A percentile compares a stretch with the other conserved stretches of the same genome.
Conservation (phyloP, 768 basidiomycete species). For the Kwoniella dejecticola region DNA sequence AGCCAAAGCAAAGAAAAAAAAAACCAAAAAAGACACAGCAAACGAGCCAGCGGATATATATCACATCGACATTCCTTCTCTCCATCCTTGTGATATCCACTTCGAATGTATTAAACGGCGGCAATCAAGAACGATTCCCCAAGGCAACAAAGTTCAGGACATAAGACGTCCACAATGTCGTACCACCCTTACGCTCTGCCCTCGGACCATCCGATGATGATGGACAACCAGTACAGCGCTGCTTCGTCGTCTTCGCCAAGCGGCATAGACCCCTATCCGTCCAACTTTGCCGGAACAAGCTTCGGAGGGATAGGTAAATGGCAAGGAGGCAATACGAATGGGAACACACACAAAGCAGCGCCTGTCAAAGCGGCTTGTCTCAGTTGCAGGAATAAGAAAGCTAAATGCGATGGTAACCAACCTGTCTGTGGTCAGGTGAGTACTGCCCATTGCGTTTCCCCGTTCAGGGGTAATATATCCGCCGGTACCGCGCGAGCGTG, state of each 20-base stretch:
- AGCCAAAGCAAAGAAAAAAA: no score
- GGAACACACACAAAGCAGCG: conserved; percentile 25
- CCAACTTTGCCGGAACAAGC: no score
- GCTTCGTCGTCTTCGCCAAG: conserved; percentile 1
- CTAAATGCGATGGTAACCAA: conserved; percentile 51
- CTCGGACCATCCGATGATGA: neutral
- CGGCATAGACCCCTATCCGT: neutral
- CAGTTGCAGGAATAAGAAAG: conserved; percentile 51
- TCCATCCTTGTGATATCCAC: no score
- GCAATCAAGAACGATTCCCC: no score
- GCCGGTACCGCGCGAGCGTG: no score
- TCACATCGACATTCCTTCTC: no score
- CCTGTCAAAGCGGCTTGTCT: conserved; percentile 53
- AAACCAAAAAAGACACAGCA: no score
- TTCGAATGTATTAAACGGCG: no score
- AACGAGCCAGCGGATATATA: no score
- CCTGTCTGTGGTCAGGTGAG: conserved; percentile 52
- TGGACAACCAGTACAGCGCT: neutral
- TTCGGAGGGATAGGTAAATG: conserved; percentile 19
- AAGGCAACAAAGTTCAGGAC: no score
- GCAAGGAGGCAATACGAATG: neutral
- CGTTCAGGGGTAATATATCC: no score
- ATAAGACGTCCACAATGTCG: conserved; percentile 14
- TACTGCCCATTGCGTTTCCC: neutral
- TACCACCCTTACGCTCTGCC: conserved; percentile 16